Evolutionary conservation across 2,329 filamentous ascomycete genomes (phyloP), one percentile per base, ranked within the genome.

Genomic region (Aspergillus fumigatiaffinis): DNA sequence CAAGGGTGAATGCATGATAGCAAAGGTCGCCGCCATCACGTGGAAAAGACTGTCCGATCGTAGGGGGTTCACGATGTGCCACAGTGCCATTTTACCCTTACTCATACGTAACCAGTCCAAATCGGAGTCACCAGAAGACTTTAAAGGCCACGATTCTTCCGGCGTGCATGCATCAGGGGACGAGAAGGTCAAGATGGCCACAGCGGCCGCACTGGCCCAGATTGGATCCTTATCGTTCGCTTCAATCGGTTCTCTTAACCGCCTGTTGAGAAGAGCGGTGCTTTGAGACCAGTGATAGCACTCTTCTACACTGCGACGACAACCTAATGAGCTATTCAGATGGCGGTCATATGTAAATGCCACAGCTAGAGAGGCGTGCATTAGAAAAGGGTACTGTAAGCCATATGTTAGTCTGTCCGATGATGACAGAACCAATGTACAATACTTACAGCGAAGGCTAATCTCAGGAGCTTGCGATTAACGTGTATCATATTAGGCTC

Each of bases 51-150:
- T 82, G 20, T 81, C 79, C 0, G 73, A 63, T 9, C 80, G 73
- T 3, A 75, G 57, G 0, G 83, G 80, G 51, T 86, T 74, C 1
- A 80, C 73, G 0, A 85, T 66, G 1, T 76, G 66, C 78, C 80
- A 85, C 1, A 87, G 73, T 3, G 77, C 75, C 53, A 75, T 77
- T 68, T 87, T 87, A 0, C 82, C 82, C 12, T 82, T 77, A 56
- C 76, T 79, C 67, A 87, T 77, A 51, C 75, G 80, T 2, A 87
- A 66, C 85, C 85, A 88, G 63, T 82, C 76, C 1, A 87, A 72
- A 59, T 86, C 82, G 0, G 71, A 64, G 0, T 72, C 58, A 0
- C 72, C 72, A 0, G 73, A 67, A 2, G 71, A 60, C 41, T 76
- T 79, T 1, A 88, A 70, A 0, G 85, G 85, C 85, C 85, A 88